Evolutionary conservation across 208 protist genomes (phyloP).

Genomic region (Crithidia acanthocephali): DNA sequence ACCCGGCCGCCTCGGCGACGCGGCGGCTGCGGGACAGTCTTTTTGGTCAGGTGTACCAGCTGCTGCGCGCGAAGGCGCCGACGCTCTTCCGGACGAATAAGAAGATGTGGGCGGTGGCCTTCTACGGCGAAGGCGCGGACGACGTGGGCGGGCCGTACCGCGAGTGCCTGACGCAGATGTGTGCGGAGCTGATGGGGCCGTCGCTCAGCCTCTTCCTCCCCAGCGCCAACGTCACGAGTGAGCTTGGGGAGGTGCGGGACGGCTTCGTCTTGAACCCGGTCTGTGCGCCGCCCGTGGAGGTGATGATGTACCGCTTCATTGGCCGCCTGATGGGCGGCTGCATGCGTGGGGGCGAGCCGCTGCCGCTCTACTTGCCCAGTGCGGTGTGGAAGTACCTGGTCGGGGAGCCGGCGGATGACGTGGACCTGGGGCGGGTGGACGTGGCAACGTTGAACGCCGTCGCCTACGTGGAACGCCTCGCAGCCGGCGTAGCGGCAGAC

Average conservation of each 20-base stretch:
- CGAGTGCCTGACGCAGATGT: conserved; percentile 91
- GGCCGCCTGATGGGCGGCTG: conserved; percentile 95
- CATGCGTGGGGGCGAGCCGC: conserved; percentile 89
- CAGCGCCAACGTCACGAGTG: conserved; percentile 72
- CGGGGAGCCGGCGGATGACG: conserved; percentile 46
- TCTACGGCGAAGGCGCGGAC: conserved; percentile 92
- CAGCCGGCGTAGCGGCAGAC: neutral
- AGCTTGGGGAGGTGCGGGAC: conserved; percentile 83
- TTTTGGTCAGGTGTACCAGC: conserved; percentile 89
- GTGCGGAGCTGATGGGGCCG: conserved; percentile 87
- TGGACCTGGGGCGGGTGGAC: conserved; percentile 72
- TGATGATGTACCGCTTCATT: conserved; percentile 92
- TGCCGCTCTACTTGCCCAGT: conserved; percentile 92
- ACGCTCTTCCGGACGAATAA: conserved; percentile 77
- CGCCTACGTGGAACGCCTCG: conserved; percentile 54
- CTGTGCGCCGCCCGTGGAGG: conserved; percentile 40
- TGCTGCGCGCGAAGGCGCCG: conserved; percentile 58
- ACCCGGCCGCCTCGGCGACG: conserved; percentile 34
- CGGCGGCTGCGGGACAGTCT: conserved; percentile 72
- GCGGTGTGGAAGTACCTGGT: conserved; percentile 93
- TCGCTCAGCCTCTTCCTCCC: conserved; percentile 87
- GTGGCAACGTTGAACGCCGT: conserved; percentile 56
- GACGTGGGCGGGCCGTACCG: conserved; percentile 95
- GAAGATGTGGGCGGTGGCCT: conserved; percentile 88
- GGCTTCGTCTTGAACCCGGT: conserved; percentile 76